These are phyloP conservation scores for Meira miltonrushii DNA, from an alignment of 1,284 basidiomycete species.

Conservation along the genomic window DNA sequence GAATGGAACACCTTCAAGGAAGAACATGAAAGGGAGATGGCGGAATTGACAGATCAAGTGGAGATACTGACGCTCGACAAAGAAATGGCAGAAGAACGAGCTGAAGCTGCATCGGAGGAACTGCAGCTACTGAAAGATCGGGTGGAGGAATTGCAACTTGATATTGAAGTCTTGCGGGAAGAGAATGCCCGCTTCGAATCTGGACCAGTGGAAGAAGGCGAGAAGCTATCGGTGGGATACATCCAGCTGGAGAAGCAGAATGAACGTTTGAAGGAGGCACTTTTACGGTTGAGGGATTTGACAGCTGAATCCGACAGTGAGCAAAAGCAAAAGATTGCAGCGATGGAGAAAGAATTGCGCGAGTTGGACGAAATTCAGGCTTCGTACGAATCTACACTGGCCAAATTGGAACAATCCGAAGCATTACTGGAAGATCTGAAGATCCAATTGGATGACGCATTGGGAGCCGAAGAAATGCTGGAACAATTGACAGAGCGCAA, in stretches of 20 bases:
- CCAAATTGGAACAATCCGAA: slow-evolving; percentile 58
- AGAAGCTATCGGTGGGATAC: slow-evolving; percentile 21
- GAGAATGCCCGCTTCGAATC: slow-evolving; percentile 53
- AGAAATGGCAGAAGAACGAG: slow-evolving; percentile 91
- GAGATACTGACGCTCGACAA: slow-evolving; percentile 94
- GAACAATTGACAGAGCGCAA: slow-evolving; percentile 93
- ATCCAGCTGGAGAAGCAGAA: slow-evolving; percentile 96
- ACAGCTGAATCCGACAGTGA: slow-evolving; percentile 81
- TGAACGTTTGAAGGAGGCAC: slow-evolving; percentile 85
- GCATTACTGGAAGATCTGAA: slow-evolving; percentile 89
- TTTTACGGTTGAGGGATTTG: slow-evolving; percentile 79
- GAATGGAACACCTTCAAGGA: slow-evolving; percentile 35
- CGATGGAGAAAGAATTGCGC: slow-evolving; percentile 79
- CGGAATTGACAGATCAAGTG: slow-evolving; percentile 58
- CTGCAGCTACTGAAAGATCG: slow-evolving; percentile 71
- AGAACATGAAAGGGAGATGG: slow-evolving; percentile 11
- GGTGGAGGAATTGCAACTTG: slow-evolving; percentile 75
- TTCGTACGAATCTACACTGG: slow-evolving; percentile 27
- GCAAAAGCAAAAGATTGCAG: slow-evolving; percentile 70
- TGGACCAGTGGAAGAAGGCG: slow-evolving; percentile 11
- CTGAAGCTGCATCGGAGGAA: slow-evolving; percentile 72
- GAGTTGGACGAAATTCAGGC: slow-evolving; percentile 23
- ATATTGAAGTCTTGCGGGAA: slow-evolving; percentile 70
- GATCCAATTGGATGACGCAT: slow-evolving; percentile 85
- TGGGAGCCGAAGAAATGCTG: slow-evolving; percentile 91